These are phyloP conservation scores for Corinectria fuckeliana DNA, from an alignment of 2,329 filamentous ascomycete species.

Conservation along the genomic window DNA sequence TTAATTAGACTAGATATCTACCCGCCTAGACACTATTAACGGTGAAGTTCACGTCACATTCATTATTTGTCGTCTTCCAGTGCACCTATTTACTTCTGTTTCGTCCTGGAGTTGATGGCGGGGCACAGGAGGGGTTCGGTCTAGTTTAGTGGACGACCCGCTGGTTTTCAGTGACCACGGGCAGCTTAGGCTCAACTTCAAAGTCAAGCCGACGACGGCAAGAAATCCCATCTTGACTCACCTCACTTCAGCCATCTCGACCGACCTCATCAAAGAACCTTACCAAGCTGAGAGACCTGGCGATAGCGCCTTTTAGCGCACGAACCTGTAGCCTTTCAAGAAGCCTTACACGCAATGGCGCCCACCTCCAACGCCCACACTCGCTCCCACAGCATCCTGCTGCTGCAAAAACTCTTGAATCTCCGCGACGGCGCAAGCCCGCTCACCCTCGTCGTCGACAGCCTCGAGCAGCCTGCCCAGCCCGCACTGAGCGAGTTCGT, in stretches of 20 bases:
- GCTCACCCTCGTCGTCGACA: conserved; percentile 85
- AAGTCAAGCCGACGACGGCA: conserved; percentile 1
- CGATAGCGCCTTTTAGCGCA: not conserved
- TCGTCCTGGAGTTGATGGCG: not conserved
- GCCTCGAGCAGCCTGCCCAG: conserved; percentile 78
- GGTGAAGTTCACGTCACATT: too few species aligned
- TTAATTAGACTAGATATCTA: too few species aligned
- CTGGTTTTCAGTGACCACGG: conserved; percentile 6
- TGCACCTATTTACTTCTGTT: not conserved
- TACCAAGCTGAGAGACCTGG: not conserved
- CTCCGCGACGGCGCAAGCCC: conserved; percentile 82
- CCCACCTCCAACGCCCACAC: conserved; percentile 68
- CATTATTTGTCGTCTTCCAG: not conserved
- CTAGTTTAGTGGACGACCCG: conserved; percentile 5
- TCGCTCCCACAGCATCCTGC: conserved; percentile 81
- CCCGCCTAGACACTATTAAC: not conserved
- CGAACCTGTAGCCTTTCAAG: not conserved
- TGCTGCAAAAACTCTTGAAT: conserved; percentile 83
- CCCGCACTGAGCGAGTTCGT: conserved; percentile 78
- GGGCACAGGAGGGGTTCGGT: conserved; percentile 7
- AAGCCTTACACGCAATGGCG: conserved; percentile 53
- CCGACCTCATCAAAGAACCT: not conserved
- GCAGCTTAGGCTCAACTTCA: conserved; percentile 1
- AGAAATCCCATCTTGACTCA: not conserved
- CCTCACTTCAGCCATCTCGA: not conserved